Evolutionary conservation across 768 basidiomycete species (phyloP).

Genomic region (Boletus insuetus): DNA sequence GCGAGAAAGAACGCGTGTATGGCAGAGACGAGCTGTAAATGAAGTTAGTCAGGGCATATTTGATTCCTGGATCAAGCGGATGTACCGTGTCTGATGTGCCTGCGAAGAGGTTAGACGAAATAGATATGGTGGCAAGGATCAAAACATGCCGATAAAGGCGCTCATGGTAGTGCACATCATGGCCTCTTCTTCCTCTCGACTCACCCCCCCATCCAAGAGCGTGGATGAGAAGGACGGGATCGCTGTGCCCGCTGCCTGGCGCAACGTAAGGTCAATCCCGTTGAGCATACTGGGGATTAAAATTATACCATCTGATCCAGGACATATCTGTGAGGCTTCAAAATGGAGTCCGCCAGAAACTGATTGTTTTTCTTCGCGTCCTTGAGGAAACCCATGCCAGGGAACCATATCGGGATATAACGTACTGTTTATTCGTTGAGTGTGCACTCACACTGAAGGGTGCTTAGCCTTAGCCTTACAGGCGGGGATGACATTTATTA

Average conservation of each 20-base stretch:
- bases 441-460: not conserved
- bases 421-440: slow-evolving; percentile 19
- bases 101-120: not conserved
- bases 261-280: not conserved
- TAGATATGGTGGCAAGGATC: not conserved
- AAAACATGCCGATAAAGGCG: slow-evolving; percentile 9
- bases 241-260: slow-evolving; percentile 17
- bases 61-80: slow-evolving; percentile 35
- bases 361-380: slow-evolving; percentile 24
- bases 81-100: slow-evolving; percentile 46
- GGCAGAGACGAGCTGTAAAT: slow-evolving; percentile 12
- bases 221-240: slow-evolving; percentile 18
- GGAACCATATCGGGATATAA: slow-evolving; percentile 35
- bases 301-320: slow-evolving; percentile 44
- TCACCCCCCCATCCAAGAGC: slow-evolving; percentile 10
- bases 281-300: not conserved
- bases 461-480: slow-evolving; percentile 2
- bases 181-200: slow-evolving; percentile 15
- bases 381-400: slow-evolving; percentile 34
- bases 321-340: slow-evolving; percentile 44
- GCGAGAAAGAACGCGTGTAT: slow-evolving; percentile 24
- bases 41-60: slow-evolving; percentile 18
- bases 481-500: slow-evolving; percentile 22
- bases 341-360: slow-evolving; percentile 37
- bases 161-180: slow-evolving; percentile 17